Evolutionary conservation across 2,329 filamentous ascomycete genomes (phyloP).

Genomic region (Nannizzia gypsea): DNA sequence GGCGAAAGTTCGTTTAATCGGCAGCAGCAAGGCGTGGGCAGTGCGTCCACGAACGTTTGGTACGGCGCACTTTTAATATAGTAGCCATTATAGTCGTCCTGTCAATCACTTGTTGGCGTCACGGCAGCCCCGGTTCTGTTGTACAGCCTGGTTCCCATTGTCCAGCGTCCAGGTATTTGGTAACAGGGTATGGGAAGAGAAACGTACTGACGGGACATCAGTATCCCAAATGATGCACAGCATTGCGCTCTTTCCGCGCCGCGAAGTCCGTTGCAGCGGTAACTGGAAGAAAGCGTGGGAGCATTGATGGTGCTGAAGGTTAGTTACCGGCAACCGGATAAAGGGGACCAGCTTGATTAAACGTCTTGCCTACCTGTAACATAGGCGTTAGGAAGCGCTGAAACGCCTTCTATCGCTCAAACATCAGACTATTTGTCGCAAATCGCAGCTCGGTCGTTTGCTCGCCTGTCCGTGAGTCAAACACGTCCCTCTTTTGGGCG

Average conservation of each 20-base stretch:
- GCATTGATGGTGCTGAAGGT: too few relatives aligned
- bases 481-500: neutral
- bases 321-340: too few relatives aligned
- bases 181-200: neutral
- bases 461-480: neutral
- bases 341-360: too few relatives aligned
- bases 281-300: neutral
- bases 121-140: neutral
- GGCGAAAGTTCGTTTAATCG: neutral
- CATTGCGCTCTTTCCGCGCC: neutral
- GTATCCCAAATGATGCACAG: neutral
- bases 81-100: neutral
- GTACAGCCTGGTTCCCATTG: neutral
- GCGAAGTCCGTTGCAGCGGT: neutral
- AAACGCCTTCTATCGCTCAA: neutral
- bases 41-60: neutral
- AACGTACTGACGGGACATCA: neutral
- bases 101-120: neutral
- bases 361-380: neutral
- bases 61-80: neutral
- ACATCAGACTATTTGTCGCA: conserved; percentile 1
- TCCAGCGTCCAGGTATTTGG: neutral
- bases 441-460: neutral
- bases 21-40: neutral
- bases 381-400: neutral